These are phyloP conservation scores for Phytopythium helicoides DNA, from an alignment of 352 stramenopile genomes.

Conservation along the genomic window DNA sequence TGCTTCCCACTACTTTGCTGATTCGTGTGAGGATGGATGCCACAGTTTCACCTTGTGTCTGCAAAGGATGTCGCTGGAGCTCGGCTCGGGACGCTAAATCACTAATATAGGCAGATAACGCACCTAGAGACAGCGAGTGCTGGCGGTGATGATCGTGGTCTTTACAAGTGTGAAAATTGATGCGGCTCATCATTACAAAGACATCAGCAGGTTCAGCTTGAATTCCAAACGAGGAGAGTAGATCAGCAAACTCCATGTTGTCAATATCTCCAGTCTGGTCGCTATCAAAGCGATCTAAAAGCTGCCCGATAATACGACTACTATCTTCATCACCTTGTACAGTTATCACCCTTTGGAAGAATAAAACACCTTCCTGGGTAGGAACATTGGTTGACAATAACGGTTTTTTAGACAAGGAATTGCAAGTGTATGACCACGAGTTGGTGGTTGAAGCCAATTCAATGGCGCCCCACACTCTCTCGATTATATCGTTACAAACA, in stretches of 20 bases:
- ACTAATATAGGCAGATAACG: conserved; percentile 17
- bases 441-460: conserved; percentile 26
- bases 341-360: conserved; percentile 50
- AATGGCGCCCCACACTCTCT: conserved; percentile 31
- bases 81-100: not conserved
- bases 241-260: conserved; percentile 39
- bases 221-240: conserved; percentile 46
- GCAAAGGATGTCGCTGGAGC: not conserved
- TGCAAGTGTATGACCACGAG: conserved; percentile 39
- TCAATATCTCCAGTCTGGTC: conserved; percentile 62
- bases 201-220: conserved; percentile 31
- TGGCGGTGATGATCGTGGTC: too few species aligned
- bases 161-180: conserved; percentile 15
- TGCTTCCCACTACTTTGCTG: too few species aligned
- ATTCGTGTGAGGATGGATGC: too few species aligned
- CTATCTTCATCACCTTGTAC: conserved; percentile 16
- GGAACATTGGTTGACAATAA: not conserved
- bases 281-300: conserved; percentile 55
- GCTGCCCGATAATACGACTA: conserved; percentile 16
- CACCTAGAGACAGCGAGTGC: conserved; percentile 9
- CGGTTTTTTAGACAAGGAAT: conserved; percentile 8
- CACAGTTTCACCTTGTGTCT: too few species aligned
- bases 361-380: conserved; percentile 15
- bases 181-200: conserved; percentile 44
- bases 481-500: conserved; percentile 39